Conservation (phyloP, 2,329 filamentous ascomycete species). For the Byssoonygena ceratinophila region DNA sequence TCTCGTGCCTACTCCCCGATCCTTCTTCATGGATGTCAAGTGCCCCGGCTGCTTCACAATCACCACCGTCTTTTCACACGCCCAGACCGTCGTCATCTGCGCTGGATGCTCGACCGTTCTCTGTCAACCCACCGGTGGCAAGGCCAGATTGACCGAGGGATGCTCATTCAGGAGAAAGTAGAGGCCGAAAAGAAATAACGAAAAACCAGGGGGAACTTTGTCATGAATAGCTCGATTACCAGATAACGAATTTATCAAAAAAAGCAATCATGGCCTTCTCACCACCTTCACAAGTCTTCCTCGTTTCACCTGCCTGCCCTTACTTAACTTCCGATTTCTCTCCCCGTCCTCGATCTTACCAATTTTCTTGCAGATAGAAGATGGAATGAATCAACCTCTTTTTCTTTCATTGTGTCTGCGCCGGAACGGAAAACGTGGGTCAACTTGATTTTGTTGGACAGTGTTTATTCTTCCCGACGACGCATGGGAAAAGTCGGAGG, state of each 20-base stretch:
- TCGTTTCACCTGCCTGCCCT: constrained; percentile 12
- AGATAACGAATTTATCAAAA: constrained; percentile 17
- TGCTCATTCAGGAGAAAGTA: constrained; percentile 99
- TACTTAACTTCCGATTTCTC: constrained; percentile 4
- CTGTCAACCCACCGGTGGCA: constrained; percentile 98
- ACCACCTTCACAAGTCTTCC: constrained; percentile 23
- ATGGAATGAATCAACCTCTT: constrained; percentile 35
- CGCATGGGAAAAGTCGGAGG: constrained; percentile 37
- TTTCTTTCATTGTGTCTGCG: constrained; percentile 26
- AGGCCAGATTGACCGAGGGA: constrained; percentile 97
- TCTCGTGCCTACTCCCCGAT: constrained; percentile 90
- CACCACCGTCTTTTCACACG: constrained; percentile 99
- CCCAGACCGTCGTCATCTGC: constrained; percentile 99
- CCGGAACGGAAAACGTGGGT: constrained; percentile 6
- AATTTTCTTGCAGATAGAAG: constrained; percentile 35
- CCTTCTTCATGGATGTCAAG: constrained; percentile 99
- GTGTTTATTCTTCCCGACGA: constrained; percentile 38
- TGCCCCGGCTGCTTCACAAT: constrained; percentile 99
- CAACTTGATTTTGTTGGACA: constrained; percentile 9
- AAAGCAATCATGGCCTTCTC: constrained; percentile 30
- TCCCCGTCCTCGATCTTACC: background rate
- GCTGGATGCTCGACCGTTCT: constrained; percentile 98
- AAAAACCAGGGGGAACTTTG: constrained; percentile 10
- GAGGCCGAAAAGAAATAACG: constrained; percentile 17
- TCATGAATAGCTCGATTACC: constrained; percentile 18